Percentiles rank a stretch among this genome's conserved stretches.
These are phyloP conservation scores for Cytidiella melzeri DNA, from an alignment of 768 basidiomycete species.

Conservation along the genomic window DNA sequence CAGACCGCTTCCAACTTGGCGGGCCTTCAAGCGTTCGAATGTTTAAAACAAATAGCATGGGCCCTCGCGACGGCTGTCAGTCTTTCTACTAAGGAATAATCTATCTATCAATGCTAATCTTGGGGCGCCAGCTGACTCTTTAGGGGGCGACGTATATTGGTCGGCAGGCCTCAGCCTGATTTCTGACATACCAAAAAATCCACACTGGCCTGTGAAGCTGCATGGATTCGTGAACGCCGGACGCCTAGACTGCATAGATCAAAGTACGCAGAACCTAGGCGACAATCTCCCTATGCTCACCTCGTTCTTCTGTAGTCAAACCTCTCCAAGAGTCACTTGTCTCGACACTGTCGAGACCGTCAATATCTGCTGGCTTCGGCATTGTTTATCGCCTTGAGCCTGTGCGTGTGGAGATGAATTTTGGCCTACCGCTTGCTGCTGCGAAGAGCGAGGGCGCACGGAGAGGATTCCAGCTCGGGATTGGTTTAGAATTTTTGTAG, in stretches of 20 bases:
- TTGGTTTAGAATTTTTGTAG: conserved; percentile 74
- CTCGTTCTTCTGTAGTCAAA: conserved; percentile 24
- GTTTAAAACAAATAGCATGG: conserved; percentile 72
- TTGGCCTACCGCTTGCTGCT: conserved; percentile 76
- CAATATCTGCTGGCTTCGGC: conserved; percentile 76
- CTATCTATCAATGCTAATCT: neutral
- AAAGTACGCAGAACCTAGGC: conserved; percentile 35
- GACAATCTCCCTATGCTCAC: neutral
- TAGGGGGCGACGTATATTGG: conserved; percentile 82
- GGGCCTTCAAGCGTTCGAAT: conserved; percentile 82
- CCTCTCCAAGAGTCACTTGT: conserved; percentile 35
- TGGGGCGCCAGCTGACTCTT: conserved; percentile 58
- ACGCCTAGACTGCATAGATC: conserved; percentile 54
- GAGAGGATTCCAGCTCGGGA: conserved; percentile 74
- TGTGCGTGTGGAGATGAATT: conserved; percentile 81
- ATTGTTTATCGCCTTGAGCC: conserved; percentile 81
- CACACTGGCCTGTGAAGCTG: conserved; percentile 80
- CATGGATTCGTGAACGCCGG: conserved; percentile 83
- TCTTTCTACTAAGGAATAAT: conserved; percentile 6
- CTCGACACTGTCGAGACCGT: conserved; percentile 45
- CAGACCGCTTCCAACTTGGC: conserved; percentile 90
- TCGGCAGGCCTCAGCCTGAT: conserved; percentile 71
- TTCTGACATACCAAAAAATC: conserved; percentile 62
- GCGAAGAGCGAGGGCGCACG: conserved; percentile 58
- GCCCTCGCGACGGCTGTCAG: conserved; percentile 69